Base-by-base conservation (phyloP, 306 rosid genomes). In the Cucumis cinereus region DNA sequence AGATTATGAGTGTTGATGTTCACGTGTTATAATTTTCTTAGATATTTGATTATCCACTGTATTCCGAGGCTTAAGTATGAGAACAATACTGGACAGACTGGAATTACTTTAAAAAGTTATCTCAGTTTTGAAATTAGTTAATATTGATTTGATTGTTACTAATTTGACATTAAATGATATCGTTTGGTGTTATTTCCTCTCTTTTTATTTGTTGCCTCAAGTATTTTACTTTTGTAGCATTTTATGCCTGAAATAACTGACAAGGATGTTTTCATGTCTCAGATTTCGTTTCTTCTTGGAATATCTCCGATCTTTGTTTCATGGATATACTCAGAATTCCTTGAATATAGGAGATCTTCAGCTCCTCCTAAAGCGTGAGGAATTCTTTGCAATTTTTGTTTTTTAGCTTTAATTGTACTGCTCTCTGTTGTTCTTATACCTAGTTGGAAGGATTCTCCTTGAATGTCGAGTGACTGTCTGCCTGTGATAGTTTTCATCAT, bases 281-380 rank as follows among this genome's bases (percentile, higher is more conserved):
- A 93, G 98, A 93, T 93, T 85, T 91, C 98, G 8, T 90, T 93
- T 81, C 85, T 91, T 82, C 89, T 93, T 79, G 97, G 98, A 53
- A 49, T 90, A 75, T 85, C 92, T 85, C 98, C 97, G 28, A 84
- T 90, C 79, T 88, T 91, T 83, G 91, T 91, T 63, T 77, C 97
- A 23, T 91, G 98, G 97, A 84, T 90, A 84, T 93, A 93, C 84
- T 84, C 98, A 45, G 97, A 93, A 85, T 91, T 86, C 87, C 85
- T 93, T 36, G 97, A 91, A 74, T 90, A 90, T 82, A 90, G 78
- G 89, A 93, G 74, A 87, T 73, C 84, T 78, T 79, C 90, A 49
- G 78, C 86, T 76, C 87, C 87, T 80, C 81, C 89, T 68, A 93
- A 93, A 90, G 91, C 86, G 98, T 91, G 85, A 87, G 98, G 79